Evolutionary conservation across 768 basidiomycete genomes (phyloP), one percentile per base, ranked within the genome.

Genomic region (Auriscalpium vulgare): DNA sequence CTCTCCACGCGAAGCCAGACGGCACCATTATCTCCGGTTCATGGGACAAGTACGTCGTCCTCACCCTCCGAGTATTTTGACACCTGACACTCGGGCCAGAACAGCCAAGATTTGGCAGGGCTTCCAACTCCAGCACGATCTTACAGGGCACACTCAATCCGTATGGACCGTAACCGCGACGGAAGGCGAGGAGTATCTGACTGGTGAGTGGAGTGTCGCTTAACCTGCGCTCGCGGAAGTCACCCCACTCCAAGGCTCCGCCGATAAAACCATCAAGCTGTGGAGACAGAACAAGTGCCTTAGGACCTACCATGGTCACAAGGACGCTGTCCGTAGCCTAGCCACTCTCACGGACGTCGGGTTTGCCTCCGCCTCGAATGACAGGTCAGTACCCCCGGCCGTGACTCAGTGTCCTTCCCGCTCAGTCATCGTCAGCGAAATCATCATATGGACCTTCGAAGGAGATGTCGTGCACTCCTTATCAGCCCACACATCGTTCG

Each of bases 401-500:
- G 29, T 29, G 2, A 29, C 4, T 36, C 4, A 8, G 17, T 23
- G 17, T 55, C 60, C 46, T 56, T 46, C 55, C 45, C 48, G 54
- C 46, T 53, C 47, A 34, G 53, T 52, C 55, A 43, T 54, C 35
- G 23, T 19, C 29, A 97, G 95, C 62, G 87, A 94, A 70, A 89
- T 99, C 60, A 89, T 86, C 49, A 84, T 97, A 17, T 99, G 95
- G 90, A 87, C 90, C 11, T 77, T 92, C 44, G 86, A 82, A 53
- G 89, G 91, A 56, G 90, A 89, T 67, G 66, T 79, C 47, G 75
- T 87, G 53, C 86, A 87, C 66, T 82, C 84, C 0, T 71, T 98
- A n/a, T 85, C 88, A 4, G 97, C 94, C 1, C 97, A 98, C 68
- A 95, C 94, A 1, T 97, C 94, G 19, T 99, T 97, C 68, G 92